phyloP scores from a whole-genome alignment of 192 early-diverging fungal genomes.

The Coemansia sp. region DNA sequence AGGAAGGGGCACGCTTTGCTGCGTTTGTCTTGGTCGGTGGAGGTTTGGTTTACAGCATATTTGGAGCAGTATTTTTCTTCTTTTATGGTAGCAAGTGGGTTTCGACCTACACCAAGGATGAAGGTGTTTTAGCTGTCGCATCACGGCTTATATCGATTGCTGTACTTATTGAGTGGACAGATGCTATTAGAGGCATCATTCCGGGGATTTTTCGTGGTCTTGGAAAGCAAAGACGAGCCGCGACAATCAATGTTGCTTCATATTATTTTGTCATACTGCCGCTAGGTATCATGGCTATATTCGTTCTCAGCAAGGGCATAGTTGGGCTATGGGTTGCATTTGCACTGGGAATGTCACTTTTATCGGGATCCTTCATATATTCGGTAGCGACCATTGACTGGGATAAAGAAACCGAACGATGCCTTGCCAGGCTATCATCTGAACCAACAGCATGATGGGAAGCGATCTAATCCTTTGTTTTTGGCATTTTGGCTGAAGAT shows the following conservation, averaged over 20 bases:
- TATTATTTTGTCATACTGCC: conserved; percentile 58
- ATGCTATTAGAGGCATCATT: conserved; percentile 61
- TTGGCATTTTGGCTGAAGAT: too few species aligned
- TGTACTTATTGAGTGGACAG: conserved; percentile 41
- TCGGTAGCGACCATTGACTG: conserved; percentile 20
- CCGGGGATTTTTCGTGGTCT: conserved; percentile 60
- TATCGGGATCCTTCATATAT: conserved; percentile 28
- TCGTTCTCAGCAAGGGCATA: conserved; percentile 31
- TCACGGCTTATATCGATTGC: conserved; percentile 28
- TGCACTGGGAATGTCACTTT: conserved; percentile 32
- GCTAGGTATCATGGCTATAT: conserved; percentile 35
- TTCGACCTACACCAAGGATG: conserved; percentile 52
- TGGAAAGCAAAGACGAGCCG: conserved; percentile 55
- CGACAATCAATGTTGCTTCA: conserved; percentile 51
- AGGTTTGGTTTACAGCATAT: conserved; percentile 55
- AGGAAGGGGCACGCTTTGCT: conserved; percentile 55
- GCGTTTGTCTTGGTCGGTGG: conserved; percentile 23
- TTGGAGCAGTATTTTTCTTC: conserved; percentile 49
- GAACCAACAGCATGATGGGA: too few species aligned
- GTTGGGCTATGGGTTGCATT: conserved; percentile 45
- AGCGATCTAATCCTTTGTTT: too few species aligned
- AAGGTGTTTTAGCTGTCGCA: conserved; percentile 29
- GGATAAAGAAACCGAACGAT: conserved; percentile 24
- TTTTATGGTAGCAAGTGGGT: conserved; percentile 59
- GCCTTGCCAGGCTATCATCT: conserved; percentile 8